Percentiles rank a stretch among this genome's conserved stretches.
phyloP scores from a whole-genome alignment of 1,139 yeast species.

The Candida anutae region DNA sequence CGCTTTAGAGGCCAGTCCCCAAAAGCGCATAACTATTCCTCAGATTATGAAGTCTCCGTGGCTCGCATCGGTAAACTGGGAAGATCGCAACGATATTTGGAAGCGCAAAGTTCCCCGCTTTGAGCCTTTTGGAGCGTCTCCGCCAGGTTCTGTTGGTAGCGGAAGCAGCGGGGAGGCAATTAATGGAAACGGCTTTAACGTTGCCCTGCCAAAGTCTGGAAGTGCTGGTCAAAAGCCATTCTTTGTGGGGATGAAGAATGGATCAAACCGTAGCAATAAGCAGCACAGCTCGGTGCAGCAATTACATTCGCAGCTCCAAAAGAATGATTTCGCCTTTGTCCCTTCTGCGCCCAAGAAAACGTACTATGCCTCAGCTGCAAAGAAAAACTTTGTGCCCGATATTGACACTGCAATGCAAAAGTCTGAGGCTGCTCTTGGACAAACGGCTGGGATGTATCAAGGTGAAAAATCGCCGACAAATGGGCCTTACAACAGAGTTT shows the following conservation, averaged over 20 bases:
- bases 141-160: too few species aligned
- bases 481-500: too few species aligned
- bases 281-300: constrained; percentile 36
- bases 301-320: constrained; percentile 34
- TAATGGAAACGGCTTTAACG: too few species aligned
- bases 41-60: constrained; percentile 30
- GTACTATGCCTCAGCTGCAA: constrained; percentile 29
- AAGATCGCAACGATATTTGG: constrained; percentile 36
- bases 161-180: too few species aligned
- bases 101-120: constrained; percentile 39
- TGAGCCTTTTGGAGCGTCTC: too few species aligned
- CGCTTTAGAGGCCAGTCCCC: constrained; percentile 46
- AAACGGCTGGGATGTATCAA: too few species aligned
- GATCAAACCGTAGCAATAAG: constrained; percentile 30
- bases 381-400: too few species aligned
- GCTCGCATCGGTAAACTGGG: constrained; percentile 37
- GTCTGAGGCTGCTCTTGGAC: too few species aligned
- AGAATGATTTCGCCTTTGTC: constrained; percentile 25
- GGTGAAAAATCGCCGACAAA: too few species aligned
- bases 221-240: constrained; percentile 16
- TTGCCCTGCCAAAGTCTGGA: neutral
- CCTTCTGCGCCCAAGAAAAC: constrained; percentile 23
- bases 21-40: constrained; percentile 24
- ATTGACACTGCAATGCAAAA: too few species aligned
- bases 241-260: constrained; percentile 31